Evolutionary conservation across 305 asterid species (phyloP).

Genomic region (Fraxinus nigra): DNA sequence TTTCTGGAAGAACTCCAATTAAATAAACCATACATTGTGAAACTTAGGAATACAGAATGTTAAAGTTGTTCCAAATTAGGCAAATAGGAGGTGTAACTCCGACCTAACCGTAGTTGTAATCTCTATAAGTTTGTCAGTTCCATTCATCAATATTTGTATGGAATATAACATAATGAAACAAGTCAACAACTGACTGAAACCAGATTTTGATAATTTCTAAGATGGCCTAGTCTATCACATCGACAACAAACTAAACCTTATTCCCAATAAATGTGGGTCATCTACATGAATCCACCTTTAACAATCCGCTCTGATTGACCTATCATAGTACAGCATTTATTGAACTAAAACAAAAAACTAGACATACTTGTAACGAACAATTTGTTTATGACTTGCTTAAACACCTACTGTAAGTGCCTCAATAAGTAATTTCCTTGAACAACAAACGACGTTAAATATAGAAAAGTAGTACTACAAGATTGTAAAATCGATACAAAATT

Average conservation of each 20-base stretch:
- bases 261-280: not conserved
- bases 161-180: not conserved
- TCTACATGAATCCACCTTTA: not conserved
- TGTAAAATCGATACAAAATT: slow-evolving; percentile 10
- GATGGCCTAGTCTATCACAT: not conserved
- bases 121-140: slow-evolving; percentile 8
- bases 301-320: not conserved
- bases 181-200: not conserved
- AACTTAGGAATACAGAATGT: not conserved
- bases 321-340: not conserved
- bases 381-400: not conserved
- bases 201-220: not conserved
- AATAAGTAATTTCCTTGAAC: not conserved
- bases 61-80: not conserved
- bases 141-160: not conserved
- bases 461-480: slow-evolving; percentile 2
- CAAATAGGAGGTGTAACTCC: not conserved
- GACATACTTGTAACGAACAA: not conserved
- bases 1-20: slow-evolving; percentile 4
- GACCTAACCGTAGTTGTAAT: not conserved
- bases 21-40: not conserved
- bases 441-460: not conserved
- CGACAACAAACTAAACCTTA: not conserved
- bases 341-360: not conserved
- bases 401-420: slow-evolving; percentile 2